Evolutionary conservation across 306 rosid genomes (phyloP).

Genomic region (Cicer chorassanicum): DNA sequence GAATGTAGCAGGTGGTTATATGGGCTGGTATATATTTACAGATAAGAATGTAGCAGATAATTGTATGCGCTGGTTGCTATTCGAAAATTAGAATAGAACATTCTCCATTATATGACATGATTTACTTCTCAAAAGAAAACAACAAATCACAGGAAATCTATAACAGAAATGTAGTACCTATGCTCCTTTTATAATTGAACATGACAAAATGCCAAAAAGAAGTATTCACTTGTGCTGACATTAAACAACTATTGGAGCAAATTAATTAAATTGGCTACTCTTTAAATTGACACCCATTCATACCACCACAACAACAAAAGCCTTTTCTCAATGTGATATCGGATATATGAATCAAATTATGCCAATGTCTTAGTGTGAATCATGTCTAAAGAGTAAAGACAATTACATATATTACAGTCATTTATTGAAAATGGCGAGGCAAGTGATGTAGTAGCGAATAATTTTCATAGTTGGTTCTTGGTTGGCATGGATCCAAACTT

Average conservation of each 20-base stretch:
- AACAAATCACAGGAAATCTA: neutral
- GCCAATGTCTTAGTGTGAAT: neutral
- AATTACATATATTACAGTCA: neutral
- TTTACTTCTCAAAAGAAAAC: neutral
- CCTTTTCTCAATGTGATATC: neutral
- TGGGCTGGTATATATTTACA: neutral
- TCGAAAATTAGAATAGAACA: neutral
- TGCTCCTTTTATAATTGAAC: neutral
- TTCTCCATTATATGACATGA: neutral
- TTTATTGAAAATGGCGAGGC: neutral
- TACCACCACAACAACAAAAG: neutral
- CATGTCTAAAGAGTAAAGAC: neutral
- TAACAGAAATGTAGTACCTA: neutral
- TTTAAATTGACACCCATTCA: slow-evolving; percentile 7
- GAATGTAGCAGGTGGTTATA: neutral
- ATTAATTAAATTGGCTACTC: neutral
- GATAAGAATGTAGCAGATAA: neutral
- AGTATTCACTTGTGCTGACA: slow-evolving; percentile 5
- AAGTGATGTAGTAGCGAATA: neutral
- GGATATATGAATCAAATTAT: neutral
- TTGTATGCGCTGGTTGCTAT: neutral
- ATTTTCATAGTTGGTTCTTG: neutral
- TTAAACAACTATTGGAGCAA: slow-evolving; percentile 3
- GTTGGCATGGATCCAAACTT: too few relatives aligned
- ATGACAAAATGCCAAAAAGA: neutral